Evolutionary conservation across 1,284 basidiomycete genomes (phyloP).

Genomic region (Apiotrichum domesticum): DNA sequence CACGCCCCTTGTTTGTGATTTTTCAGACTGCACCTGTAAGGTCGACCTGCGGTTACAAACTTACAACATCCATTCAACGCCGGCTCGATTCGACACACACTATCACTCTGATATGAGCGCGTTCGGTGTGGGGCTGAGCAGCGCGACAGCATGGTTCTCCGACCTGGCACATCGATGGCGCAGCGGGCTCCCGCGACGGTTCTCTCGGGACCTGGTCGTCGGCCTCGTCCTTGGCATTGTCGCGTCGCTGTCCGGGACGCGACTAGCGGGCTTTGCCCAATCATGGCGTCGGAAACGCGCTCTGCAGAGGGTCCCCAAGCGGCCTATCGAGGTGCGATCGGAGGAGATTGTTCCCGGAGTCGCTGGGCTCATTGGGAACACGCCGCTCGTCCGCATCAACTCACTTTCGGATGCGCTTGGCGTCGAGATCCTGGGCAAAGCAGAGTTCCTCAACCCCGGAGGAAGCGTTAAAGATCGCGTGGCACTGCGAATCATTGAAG

Average conservation of each 20-base stretch:
- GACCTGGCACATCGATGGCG: constrained; percentile 18
- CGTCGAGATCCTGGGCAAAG: constrained; percentile 67
- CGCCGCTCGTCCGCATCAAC: constrained; percentile 84
- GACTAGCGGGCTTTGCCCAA: constrained; percentile 54
- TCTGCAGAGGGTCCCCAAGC: constrained; percentile 46
- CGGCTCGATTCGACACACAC: too few species aligned
- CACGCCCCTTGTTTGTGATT: too few species aligned
- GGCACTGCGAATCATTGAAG: constrained; percentile 82
- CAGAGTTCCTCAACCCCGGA: constrained; percentile 82
- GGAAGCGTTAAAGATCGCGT: constrained; percentile 98
- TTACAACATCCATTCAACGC: too few species aligned
- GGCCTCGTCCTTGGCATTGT: constrained; percentile 66
- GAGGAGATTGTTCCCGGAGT: constrained; percentile 66
- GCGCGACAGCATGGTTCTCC: not conserved
- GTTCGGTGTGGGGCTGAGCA: not conserved
- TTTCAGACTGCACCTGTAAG: too few species aligned
- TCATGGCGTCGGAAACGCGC: constrained; percentile 50
- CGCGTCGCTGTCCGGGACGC: constrained; percentile 60
- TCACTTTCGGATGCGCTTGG: constrained; percentile 84
- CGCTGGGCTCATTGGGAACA: constrained; percentile 86
- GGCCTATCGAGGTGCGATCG: constrained; percentile 67
- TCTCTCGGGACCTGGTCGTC: constrained; percentile 52
- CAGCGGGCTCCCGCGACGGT: constrained; percentile 22
- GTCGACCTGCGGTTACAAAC: too few species aligned
- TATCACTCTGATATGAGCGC: too few species aligned